A percentile compares a stretch with the other conserved stretches of the same genome.
Evolutionary conservation across 192 early-diverging fungal species (phyloP).

Genomic region (Pecoramyces ruminantium): DNA sequence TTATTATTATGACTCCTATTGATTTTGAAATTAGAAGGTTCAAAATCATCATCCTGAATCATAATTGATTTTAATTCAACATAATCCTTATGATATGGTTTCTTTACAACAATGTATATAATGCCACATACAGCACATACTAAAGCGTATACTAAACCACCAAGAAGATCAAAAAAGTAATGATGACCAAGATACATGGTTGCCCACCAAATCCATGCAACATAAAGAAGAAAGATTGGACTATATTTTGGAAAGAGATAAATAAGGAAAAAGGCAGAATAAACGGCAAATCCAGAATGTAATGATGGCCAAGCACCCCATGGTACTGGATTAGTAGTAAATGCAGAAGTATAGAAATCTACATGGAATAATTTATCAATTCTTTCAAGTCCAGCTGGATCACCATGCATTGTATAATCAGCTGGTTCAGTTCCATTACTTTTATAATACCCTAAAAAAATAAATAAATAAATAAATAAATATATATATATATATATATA

Average conservation of each 20-base stretch:
- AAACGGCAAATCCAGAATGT: slow-evolving; percentile 50
- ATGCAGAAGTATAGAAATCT: slow-evolving; percentile 38
- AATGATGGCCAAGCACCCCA: slow-evolving; percentile 63
- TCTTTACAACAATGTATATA: not conserved
- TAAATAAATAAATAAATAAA: not conserved
- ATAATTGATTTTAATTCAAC: not conserved
- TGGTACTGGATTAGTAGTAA: slow-evolving; percentile 49
- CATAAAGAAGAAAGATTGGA: slow-evolving; percentile 15
- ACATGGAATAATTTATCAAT: slow-evolving; percentile 48
- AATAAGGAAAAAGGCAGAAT: slow-evolving; percentile 38
- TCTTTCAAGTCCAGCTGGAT: slow-evolving; percentile 46
- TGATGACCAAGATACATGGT: slow-evolving; percentile 63
- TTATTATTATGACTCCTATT: too few species aligned
- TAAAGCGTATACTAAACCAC: slow-evolving; percentile 43
- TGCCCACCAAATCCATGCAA: slow-evolving; percentile 62
- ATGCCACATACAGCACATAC: not conserved
- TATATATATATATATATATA: not conserved
- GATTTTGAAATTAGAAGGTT: too few species aligned
- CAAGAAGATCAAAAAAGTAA: slow-evolving; percentile 53
- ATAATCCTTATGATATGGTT: not conserved
- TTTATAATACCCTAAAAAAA: slow-evolving; percentile 44
- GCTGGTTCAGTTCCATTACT: slow-evolving; percentile 39
- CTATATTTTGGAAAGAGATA: slow-evolving; percentile 3
- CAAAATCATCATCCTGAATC: not conserved
- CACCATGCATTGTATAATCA: slow-evolving; percentile 42